Base-by-base conservation (phyloP, 1,139 yeast genomes). In the Candida glucosophila region DNA sequence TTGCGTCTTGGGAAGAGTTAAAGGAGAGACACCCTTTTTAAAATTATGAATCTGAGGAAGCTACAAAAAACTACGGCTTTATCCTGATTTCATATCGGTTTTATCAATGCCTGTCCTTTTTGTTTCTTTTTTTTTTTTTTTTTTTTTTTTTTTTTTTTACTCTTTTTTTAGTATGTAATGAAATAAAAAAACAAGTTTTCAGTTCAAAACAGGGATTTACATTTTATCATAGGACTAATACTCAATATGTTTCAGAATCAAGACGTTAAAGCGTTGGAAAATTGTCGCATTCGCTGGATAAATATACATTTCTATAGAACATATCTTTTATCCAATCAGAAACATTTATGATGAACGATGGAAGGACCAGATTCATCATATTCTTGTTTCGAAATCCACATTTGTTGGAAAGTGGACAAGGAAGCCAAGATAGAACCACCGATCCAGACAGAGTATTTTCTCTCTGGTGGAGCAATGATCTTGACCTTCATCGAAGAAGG, bases 281-380 rank as follows among this genome's bases (percentile, higher is more conserved):
- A n/a, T n/a, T n/a, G n/a, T n/a, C n/a, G n/a, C n/a, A n/a, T n/a
- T n/a, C n/a, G n/a, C n/a, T n/a, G n/a, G n/a, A n/a, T n/a, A n/a
- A n/a, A n/a, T n/a, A n/a, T n/a, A n/a, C n/a, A n/a, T n/a, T n/a
- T n/a, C n/a, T n/a, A n/a, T n/a, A n/a, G n/a, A n/a, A n/a, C n/a
- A n/a, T n/a, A n/a, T n/a, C n/a, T n/a, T n/a, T n/a, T 29, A 24
- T 22, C 18, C 27, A 34, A 58, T 82, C 85, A 90, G 90, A 90
- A 90, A 81, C 98, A 90, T 76, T 92, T 92, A 79, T 90, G 95
- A 83, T 90, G 97, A 59, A 90, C 98, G 62, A 90, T 90, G 40
- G 96, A 86, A 56, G 98, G 98, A 58, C 98, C 98, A 69, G 95
- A 83, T 75, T 90, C 98, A 78, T 90, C 97, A 79, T 88, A 88